A percentile compares a stretch with the other conserved stretches of the same genome.
Conservation (phyloP, 1,284 basidiomycete genomes). For the Apiotrichum mycotoxinovorans region DNA sequence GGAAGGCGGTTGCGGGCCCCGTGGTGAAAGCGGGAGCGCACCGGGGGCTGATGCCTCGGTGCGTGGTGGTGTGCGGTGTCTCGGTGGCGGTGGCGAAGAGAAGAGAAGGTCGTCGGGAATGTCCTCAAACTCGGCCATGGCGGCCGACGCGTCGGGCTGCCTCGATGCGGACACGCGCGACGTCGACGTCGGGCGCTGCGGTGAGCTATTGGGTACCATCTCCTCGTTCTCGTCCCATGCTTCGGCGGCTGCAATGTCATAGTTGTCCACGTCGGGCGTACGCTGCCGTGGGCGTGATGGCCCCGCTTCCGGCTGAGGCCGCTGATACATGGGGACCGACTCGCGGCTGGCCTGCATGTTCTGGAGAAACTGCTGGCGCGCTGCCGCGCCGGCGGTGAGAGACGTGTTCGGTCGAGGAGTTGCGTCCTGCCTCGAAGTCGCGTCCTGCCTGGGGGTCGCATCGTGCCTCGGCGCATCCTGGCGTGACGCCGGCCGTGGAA, state of each 20-base stretch:
- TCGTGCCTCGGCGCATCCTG: too few species aligned
- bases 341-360: neutral
- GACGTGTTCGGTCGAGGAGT: neutral
- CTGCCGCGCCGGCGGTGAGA: neutral
- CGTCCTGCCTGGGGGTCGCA: too few species aligned
- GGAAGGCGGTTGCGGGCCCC: slow-evolving; percentile 5
- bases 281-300: neutral
- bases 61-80: slow-evolving; percentile 4
- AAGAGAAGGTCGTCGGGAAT: slow-evolving; percentile 30
- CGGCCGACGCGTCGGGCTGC: slow-evolving; percentile 7
- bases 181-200: neutral
- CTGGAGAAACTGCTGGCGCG: neutral
- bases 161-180: neutral
- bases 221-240: neutral
- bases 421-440: too few species aligned
- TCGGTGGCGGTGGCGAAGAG: slow-evolving; percentile 17
- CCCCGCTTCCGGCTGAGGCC: neutral
- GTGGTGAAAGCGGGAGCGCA: neutral
- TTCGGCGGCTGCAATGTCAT: neutral
- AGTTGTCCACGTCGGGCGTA: neutral
- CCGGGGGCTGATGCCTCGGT: slow-evolving; percentile 16
- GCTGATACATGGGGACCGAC: neutral
- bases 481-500: too few species aligned
- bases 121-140: slow-evolving; percentile 27
- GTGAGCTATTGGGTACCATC: neutral